phyloP scores from a whole-genome alignment of 345 rosid genomes.

The Viola odorata region DNA sequence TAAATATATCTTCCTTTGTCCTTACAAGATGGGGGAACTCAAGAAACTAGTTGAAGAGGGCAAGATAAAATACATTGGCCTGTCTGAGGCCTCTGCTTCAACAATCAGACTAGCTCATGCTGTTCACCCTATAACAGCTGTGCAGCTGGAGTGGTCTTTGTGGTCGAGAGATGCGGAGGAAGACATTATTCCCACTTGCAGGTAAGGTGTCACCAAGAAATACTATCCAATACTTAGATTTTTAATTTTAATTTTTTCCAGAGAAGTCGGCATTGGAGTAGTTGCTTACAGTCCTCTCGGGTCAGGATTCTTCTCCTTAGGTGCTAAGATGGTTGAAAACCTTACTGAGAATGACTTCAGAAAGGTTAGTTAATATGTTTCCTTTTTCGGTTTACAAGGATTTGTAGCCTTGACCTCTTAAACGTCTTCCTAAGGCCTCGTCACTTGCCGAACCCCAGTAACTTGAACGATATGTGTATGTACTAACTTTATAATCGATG shows the following conservation, averaged over 20 bases:
- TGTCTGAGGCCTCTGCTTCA: too few species aligned
- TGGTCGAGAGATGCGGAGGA: constrained; percentile 67
- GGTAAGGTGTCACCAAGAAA: not conserved
- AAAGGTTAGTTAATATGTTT: constrained; percentile 25
- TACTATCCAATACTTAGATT: not conserved
- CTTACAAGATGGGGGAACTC: constrained; percentile 41
- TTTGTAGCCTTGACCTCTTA: too few species aligned
- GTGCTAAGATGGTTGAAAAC: constrained; percentile 47
- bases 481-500: too few species aligned
- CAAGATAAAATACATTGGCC: constrained; percentile 57
- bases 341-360: constrained; percentile 35
- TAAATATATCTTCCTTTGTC: not conserved
- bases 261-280: too few species aligned
- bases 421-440: too few species aligned
- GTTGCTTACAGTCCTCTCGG: constrained; percentile 70
- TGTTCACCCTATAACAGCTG: constrained; percentile 67
- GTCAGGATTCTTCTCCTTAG: constrained; percentile 55
- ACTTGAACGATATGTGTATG: too few species aligned
- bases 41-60: constrained; percentile 73
- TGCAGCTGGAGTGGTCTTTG: constrained; percentile 68
- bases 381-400: too few species aligned
- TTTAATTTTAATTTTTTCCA: not conserved
- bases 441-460: too few species aligned
- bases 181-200: constrained; percentile 39
- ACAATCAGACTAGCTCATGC: constrained; percentile 79